Base-by-base conservation (phyloP, 495 filamentous ascomycete genomes). In the Daldinia caldariorum region DNA sequence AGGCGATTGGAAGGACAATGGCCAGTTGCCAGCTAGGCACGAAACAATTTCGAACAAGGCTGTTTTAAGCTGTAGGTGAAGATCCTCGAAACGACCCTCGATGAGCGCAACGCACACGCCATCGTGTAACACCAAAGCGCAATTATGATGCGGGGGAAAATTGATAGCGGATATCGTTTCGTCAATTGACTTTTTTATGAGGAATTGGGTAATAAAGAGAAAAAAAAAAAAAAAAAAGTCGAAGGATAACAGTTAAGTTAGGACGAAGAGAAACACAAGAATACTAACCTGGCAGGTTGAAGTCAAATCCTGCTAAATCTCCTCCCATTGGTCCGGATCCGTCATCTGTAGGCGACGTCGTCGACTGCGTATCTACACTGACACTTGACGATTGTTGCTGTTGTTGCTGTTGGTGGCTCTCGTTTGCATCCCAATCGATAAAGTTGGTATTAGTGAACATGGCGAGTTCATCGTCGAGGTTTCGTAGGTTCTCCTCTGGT, bases 361-460 rank as follows among this genome's bases (percentile, higher is more conserved):
- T 56, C 43, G 73, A 67, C 10, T 78, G 71, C 35, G 78, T 76
- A 29, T 76, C 72, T 20, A 71, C 16, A 49, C 58, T 71, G 14
- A 64, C 69, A 47, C 68, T 79, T 2, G 80, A 73, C 20, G 7
- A 62, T 39, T 16, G 66, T 32, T 53, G 50, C 3, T 39, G 37
- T 9, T 39, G 58, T 20, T 37, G 66, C 35, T 72, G 74, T 10
- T 58, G 59, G 6, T 70, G 69, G n/a, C 62, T 63, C 20, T 70
- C 57, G 66, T 67, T 66, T 67, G 69, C 63, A 74, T 97, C 94
- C 76, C 93, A 94, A 79, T 97, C 94, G 79, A 92, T 92, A 84
- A 97, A 98, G 63, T 95, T 90, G 54, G 92, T 88, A 79, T 97
- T 97, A 64, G 93, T 96, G 85, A 97, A 97, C 70, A 96, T 84